phyloP scores from a whole-genome alignment of 169 alveolate species.

The Plasmodium sp. region DNA sequence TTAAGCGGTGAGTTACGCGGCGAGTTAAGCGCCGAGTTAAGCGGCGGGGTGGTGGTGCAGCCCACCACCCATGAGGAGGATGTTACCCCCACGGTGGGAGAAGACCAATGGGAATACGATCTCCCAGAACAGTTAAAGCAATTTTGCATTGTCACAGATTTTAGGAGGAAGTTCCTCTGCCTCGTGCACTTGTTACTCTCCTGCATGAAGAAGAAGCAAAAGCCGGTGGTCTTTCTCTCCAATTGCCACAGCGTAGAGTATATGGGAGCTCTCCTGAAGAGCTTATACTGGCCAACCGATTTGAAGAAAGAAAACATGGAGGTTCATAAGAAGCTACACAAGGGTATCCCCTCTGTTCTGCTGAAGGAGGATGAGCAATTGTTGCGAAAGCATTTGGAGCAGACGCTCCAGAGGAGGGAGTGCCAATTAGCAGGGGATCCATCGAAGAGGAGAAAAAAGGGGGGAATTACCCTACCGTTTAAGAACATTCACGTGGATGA shows the following conservation, averaged over 20 bases:
- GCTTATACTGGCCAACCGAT: conserved; percentile 82
- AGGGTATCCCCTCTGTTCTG: background rate
- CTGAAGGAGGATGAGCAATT: conserved; percentile 21
- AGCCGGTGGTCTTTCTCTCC: conserved; percentile 80
- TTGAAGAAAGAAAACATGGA: conserved; percentile 37
- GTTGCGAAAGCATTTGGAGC: conserved; percentile 19
- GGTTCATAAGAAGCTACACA: conserved; percentile 12
- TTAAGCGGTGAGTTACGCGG: no score
- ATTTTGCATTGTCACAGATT: conserved; percentile 4
- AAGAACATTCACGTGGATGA: conserved; percentile 68
- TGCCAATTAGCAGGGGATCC: background rate
- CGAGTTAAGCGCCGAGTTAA: no score
- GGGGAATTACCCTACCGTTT: background rate
- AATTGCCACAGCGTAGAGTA: conserved; percentile 80
- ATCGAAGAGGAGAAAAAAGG: background rate
- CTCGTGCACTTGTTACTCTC: conserved; percentile 9
- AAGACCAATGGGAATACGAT: background rate
- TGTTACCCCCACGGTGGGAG: background rate
- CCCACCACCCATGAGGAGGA: background rate
- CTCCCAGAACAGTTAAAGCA: conserved; percentile 48
- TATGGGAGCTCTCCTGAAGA: conserved; percentile 64
- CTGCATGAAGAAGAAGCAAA: conserved; percentile 1
- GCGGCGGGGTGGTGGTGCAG: no score
- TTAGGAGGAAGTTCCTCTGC: conserved; percentile 19
- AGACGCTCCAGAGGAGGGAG: background rate